Evolutionary conservation across 768 basidiomycete species (phyloP), one percentile per base, ranked within the genome.

Genomic region (Sporobolomyces roseus): DNA sequence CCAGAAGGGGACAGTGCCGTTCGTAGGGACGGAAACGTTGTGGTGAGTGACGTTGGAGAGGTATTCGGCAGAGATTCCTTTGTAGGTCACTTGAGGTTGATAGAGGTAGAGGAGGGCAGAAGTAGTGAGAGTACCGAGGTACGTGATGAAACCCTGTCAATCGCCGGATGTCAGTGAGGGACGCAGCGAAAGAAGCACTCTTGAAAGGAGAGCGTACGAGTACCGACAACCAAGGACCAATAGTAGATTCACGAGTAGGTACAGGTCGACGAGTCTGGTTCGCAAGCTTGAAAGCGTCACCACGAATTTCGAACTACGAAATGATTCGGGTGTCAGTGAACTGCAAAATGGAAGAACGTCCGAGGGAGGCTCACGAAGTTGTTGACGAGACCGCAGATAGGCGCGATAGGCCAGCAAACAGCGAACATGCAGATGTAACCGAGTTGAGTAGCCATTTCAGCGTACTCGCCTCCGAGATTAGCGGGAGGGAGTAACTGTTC

Each of bases 271-370:
- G 83, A 60, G 85, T 83, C 75, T 94, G 92, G 7, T 86, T 85
- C 6, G 87, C 86, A 77, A 99, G 89, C 82, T 98, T 97, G 83
- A 94, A 88, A 7, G 96, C 96, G 76, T 99, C 94, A 4, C 88
- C 90, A 23, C 93, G 87, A 7, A 91, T 80, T 80, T 99, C 94
- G 68, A 98, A 79, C 78, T 90, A 49, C 14, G n/a, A 0, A 52
- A 2, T 35, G 32, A 17, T 45, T 29, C 10, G 17, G 10, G 25
- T 4, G 30, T 53, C 19, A 61, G 49, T 23, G 35, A 23, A 10
- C 27, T 5, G 13, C 29, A 27, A 2, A 3, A 16, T 27, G 8
- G n/a, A 29, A n/a, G 13, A 19, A 13, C 53, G 29, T 41, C 17
- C 38, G 25, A 8, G n/a, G 2, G 3, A 9, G 13, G 50, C 73